Conservation (phyloP, 352 stramenopile genomes). For the Globisporangium apiculatum region DNA sequence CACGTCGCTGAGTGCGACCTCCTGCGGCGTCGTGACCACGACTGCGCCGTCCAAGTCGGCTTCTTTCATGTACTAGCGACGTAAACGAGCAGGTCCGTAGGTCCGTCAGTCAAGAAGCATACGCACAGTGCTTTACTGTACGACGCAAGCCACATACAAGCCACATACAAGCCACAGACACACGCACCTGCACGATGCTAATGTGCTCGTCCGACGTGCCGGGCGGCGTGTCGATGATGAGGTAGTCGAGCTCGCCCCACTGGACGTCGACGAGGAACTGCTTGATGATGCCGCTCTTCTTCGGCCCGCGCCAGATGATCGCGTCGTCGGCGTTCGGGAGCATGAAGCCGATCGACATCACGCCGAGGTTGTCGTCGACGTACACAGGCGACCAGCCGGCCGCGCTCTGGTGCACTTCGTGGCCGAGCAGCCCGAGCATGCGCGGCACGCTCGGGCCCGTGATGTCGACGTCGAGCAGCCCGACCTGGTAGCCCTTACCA, state of each 20-base stretch:
- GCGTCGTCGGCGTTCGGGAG: conserved; percentile 96
- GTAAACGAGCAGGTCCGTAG: neutral
- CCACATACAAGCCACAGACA: neutral
- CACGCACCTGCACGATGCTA: conserved; percentile 92
- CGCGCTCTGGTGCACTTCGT: conserved; percentile 97
- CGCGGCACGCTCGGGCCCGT: conserved; percentile 97
- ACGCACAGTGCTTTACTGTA: too few species aligned
- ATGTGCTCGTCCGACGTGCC: conserved; percentile 99
- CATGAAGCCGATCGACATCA: conserved; percentile 99
- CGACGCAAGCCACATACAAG: too few species aligned
- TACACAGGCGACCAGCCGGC: conserved; percentile 99
- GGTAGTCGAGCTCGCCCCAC: conserved; percentile 99
- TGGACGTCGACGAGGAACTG: conserved; percentile 99
- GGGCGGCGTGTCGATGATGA: conserved; percentile 99
- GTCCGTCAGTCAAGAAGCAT: too few species aligned
- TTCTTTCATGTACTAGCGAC: conserved; percentile 96
- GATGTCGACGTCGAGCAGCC: conserved; percentile 99
- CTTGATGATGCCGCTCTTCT: conserved; percentile 99
- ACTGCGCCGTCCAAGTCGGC: conserved; percentile 93
- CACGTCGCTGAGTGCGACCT: conserved; percentile 99
- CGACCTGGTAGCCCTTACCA: conserved; percentile 91
- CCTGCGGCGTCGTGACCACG: conserved; percentile 98
- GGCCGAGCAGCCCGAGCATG: conserved; percentile 92
- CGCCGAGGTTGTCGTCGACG: conserved; percentile 95
- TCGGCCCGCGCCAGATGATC: conserved; percentile 99